Conservation (phyloP, 768 basidiomycete genomes). For the Pulveroboletus sp. region DNA sequence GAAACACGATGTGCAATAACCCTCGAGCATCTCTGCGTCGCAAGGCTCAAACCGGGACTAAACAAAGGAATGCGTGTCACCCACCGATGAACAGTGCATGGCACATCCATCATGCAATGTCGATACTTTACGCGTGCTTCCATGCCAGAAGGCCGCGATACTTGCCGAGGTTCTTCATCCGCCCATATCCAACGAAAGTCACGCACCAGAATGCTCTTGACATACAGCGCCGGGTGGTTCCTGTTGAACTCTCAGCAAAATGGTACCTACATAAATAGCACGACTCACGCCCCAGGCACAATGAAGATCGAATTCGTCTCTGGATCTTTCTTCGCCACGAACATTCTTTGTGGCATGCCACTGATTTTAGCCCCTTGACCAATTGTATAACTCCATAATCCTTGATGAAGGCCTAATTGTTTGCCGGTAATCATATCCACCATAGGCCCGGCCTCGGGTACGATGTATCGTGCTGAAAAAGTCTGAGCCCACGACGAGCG, state of each 20-base stretch:
- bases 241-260: conserved; percentile 30
- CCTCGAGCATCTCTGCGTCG: conserved; percentile 19
- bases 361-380: conserved; percentile 71
- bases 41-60: conserved; percentile 1
- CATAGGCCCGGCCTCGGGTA: conserved; percentile 64
- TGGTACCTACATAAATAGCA: not conserved
- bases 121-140: conserved; percentile 55
- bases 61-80: conserved; percentile 11
- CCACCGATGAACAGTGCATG: conserved; percentile 51
- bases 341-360: conserved; percentile 60
- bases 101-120: conserved; percentile 58
- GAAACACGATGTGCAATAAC: conserved; percentile 43
- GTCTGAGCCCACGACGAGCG: not conserved
- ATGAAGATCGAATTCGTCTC: conserved; percentile 64
- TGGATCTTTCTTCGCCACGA: conserved; percentile 68
- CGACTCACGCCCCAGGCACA: conserved; percentile 63
- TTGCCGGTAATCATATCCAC: conserved; percentile 52
- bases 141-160: conserved; percentile 43
- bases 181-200: conserved; percentile 79
- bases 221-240: conserved; percentile 55
- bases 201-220: conserved; percentile 33
- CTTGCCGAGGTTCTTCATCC: conserved; percentile 45
- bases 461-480: conserved; percentile 67
- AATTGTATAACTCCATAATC: conserved; percentile 82
- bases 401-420: conserved; percentile 56